A percentile compares a stretch with the other conserved stretches of the same genome.
Conservation (phyloP, 2,329 filamentous ascomycete genomes). For the Lasiodiplodia sp. region DNA sequence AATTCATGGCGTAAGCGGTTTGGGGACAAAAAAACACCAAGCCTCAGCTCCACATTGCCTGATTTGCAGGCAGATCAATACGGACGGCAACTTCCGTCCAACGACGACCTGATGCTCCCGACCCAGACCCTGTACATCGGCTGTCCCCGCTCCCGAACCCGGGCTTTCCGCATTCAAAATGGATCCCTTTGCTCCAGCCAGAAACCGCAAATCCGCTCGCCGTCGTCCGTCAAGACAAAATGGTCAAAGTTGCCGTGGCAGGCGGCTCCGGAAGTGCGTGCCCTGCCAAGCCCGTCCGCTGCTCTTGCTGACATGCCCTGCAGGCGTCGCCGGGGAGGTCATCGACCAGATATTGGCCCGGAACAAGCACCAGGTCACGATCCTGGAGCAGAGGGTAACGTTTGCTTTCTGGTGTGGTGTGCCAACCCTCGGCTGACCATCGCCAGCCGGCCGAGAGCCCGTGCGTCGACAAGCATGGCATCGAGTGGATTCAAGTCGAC, state of each 20-base stretch:
- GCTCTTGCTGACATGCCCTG: constrained; percentile 14
- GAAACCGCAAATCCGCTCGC: background rate
- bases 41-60: constrained; percentile 1
- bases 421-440: constrained; percentile 25
- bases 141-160: constrained; percentile 16
- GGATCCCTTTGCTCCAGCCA: background rate
- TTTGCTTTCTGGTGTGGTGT: background rate
- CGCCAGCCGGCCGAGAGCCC: constrained; percentile 20
- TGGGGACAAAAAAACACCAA: constrained; percentile 7
- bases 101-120: constrained; percentile 6
- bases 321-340: constrained; percentile 63
- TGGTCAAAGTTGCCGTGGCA: constrained; percentile 46
- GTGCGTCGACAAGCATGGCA: constrained; percentile 40
- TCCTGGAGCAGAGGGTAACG: constrained; percentile 58
- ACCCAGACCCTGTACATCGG: constrained; percentile 11
- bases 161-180: background rate
- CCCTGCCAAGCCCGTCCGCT: background rate
- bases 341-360: constrained; percentile 58
- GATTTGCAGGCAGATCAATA: background rate
- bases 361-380: constrained; percentile 60
- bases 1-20: background rate
- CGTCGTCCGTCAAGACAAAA: background rate
- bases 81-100: constrained; percentile 11
- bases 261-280: constrained; percentile 41
- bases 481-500: constrained; percentile 53